Percentiles rank a stretch among this genome's conserved stretches.
These are phyloP conservation scores for Pseudohyphozyma bogoriensis DNA, from an alignment of 768 basidiomycete genomes.

Conservation along the genomic window DNA sequence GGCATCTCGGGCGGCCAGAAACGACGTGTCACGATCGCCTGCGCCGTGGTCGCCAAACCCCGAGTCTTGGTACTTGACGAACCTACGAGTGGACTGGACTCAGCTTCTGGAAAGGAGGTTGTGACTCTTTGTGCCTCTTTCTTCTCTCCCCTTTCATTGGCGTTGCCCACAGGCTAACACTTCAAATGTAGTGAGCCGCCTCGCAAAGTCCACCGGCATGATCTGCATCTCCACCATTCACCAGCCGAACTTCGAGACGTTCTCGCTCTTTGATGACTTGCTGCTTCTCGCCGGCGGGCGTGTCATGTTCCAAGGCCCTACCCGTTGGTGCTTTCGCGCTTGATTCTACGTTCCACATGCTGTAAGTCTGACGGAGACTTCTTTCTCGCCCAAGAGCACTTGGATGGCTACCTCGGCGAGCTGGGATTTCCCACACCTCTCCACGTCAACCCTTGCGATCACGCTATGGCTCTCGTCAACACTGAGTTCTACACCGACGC, in stretches of 20 bases:
- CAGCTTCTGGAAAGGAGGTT: constrained; percentile 15
- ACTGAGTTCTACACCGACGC: constrained; percentile 25
- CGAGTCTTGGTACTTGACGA: constrained; percentile 56
- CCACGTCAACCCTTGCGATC: constrained; percentile 51
- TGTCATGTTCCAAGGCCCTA: constrained; percentile 43
- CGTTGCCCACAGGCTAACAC: background rate
- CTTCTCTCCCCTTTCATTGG: background rate
- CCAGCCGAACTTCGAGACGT: constrained; percentile 55
- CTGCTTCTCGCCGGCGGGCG: constrained; percentile 51
- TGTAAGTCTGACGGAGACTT: constrained; percentile 18
- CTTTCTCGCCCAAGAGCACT: constrained; percentile 31
- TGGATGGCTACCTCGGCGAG: constrained; percentile 38
- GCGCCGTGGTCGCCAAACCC: constrained; percentile 53
- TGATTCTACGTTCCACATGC: background rate
- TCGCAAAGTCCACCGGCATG: constrained; percentile 46
- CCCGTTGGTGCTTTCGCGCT: constrained; percentile 19
- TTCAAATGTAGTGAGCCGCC: constrained; percentile 36
- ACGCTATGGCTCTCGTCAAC: constrained; percentile 51
- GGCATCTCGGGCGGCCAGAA: constrained; percentile 61
- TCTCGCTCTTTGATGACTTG: constrained; percentile 52
- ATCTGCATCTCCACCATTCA: constrained; percentile 59
- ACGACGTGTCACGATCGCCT: constrained; percentile 53
- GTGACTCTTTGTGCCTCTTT: constrained; percentile 35
- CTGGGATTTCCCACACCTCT: constrained; percentile 37
- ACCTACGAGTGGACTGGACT: constrained; percentile 51